A percentile compares a stretch with the other conserved stretches of the same genome.
These are phyloP conservation scores for Croton setiger DNA, from an alignment of 441 rosid genomes.

Conservation along the genomic window DNA sequence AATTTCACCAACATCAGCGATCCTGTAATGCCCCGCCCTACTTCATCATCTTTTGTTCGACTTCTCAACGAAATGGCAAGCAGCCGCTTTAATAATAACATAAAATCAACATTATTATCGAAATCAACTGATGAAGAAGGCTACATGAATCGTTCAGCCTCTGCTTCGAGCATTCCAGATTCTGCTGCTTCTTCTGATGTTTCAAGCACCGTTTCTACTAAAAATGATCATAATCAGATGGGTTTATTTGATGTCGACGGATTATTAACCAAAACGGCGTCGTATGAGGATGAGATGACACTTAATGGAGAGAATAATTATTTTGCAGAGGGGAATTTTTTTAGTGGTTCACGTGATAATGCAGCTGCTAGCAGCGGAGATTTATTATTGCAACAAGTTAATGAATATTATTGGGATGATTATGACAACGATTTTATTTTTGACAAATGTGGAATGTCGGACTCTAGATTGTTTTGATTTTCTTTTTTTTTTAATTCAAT, in stretches of 20 bases:
- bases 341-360: not conserved
- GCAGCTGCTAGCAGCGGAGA: no score
- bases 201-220: not conserved
- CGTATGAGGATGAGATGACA: not conserved
- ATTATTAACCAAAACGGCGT: no score
- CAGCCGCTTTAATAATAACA: not conserved
- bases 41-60: not conserved
- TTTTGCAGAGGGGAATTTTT: not conserved
- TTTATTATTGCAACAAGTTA: no score
- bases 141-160: not conserved
- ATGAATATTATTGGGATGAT: no score
- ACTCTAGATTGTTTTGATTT: no score
- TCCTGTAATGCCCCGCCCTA: no score
- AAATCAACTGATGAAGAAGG: not conserved
- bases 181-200: not conserved
- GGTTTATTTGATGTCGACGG: no score
- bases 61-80: conserved; percentile 11
- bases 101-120: conserved; percentile 4
- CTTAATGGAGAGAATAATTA: not conserved
- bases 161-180: not conserved
- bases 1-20: not conserved
- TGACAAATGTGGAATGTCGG: no score
- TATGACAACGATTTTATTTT: no score
- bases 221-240: not conserved
- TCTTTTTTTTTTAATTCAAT: no score